Evolutionary conservation across 2,329 filamentous ascomycete genomes (phyloP).

Genomic region (Geoglossum cookeanum): DNA sequence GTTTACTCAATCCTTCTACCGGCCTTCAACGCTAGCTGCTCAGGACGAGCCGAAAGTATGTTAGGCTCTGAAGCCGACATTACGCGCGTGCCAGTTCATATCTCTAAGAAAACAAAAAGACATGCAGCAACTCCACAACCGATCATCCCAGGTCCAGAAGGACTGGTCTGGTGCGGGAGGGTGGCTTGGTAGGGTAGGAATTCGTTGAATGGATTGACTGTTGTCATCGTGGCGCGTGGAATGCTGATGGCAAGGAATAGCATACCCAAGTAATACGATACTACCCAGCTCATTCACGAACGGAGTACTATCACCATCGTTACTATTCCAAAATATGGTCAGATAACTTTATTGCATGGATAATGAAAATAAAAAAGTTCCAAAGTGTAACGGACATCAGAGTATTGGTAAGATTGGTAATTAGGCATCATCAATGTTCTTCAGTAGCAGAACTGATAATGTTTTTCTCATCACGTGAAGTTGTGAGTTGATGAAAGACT

Average conservation of each 20-base stretch:
- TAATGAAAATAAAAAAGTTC: neutral
- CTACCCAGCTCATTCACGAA: neutral
- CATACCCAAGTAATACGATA: slow-evolving; percentile 4
- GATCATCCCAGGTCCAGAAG: slow-evolving; percentile 35
- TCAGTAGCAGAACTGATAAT: slow-evolving; percentile 64
- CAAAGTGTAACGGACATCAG: neutral
- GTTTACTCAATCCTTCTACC: slow-evolving; percentile 48
- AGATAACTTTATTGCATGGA: neutral
- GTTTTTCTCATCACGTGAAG: slow-evolving; percentile 39
- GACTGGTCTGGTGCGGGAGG: slow-evolving; percentile 49
- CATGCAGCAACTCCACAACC: slow-evolving; percentile 51
- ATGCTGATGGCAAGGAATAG: slow-evolving; percentile 1
- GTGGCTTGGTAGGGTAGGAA: slow-evolving; percentile 46
- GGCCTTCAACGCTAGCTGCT: slow-evolving; percentile 29
- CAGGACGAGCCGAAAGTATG: slow-evolving; percentile 38
- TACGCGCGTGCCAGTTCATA: slow-evolving; percentile 20
- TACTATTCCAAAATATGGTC: no score
- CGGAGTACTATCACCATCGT: neutral
- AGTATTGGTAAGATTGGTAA: slow-evolving; percentile 39
- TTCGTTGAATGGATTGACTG: slow-evolving; percentile 64
- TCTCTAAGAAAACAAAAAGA: neutral
- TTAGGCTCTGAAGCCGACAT: slow-evolving; percentile 41
- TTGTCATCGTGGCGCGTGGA: slow-evolving; percentile 31
- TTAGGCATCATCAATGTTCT: slow-evolving; percentile 40
- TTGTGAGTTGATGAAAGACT: neutral